Evolutionary conservation across 805 yeast species (phyloP), one percentile per base, ranked within the genome.

Genomic region (Blastobotrys peoriensis): DNA sequence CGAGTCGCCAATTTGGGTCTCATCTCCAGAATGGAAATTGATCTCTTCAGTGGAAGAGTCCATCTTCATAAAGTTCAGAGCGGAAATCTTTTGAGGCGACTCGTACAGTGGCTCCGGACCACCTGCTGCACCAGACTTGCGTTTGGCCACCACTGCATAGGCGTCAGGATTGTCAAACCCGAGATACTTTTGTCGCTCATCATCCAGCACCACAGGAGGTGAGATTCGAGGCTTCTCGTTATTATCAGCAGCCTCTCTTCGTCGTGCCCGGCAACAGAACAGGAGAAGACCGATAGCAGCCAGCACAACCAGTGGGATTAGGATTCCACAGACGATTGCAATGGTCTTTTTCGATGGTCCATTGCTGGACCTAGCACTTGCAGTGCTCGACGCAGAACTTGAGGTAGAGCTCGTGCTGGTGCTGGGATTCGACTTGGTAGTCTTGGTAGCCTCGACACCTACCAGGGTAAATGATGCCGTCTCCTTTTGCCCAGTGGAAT

Each of bases 291-390:
- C 69, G 0, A 77, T 72, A 2, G 78, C 52, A 5, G 79, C 54
- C 0, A 84, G 54, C 1, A 73, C 73, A 2, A 77, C 65, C 0
- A 74, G 59, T 1, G 96, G 95, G 38, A 93, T 73, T 1, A 83
- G 86, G n/a, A 85, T 89, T 44, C 96, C 97, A 48, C 89, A 74
- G 3, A 89, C 95, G 58, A 91, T 84, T 0, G 95, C 96, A n/a
- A 86, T 68, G 2, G 76, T 74, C 52, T 75, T 81, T 42, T 68
- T 70, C 30, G 60, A 45, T n/a, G 40, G 38, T 43, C 43, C 48
- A 41, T 40, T 44, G 43, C 35, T 43, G 41, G 38, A 38, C 2
- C 61, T 20, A 15, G 69, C 38, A 3, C 67, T 35, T 15, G 69
- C 36, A 3, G 65, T 43, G 46, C 56, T 27, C 22, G 55, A n/a